phyloP scores from a whole-genome alignment of 139 green algal genomes.

The Chloropicon primus region DNA sequence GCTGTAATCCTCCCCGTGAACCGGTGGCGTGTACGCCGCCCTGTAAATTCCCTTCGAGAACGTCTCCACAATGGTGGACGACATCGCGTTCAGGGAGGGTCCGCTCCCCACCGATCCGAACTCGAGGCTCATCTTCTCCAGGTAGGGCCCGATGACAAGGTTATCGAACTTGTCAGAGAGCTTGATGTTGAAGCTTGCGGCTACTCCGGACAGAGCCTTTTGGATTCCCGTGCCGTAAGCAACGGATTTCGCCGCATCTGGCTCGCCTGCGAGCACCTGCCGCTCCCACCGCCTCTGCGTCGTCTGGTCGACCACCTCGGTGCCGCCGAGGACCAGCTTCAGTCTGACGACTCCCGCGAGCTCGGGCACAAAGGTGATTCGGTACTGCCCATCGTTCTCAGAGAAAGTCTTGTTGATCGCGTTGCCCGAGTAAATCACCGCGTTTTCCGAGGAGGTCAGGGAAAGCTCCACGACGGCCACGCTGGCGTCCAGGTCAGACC shows the following conservation, averaged over 20 bases:
- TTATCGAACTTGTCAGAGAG: background rate
- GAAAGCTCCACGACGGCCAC: background rate
- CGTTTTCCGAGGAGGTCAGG: background rate
- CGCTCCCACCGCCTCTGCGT: background rate
- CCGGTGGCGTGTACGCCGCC: background rate
- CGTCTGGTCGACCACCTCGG: background rate
- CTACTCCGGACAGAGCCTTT: background rate
- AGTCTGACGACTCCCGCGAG: background rate
- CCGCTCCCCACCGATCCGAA: background rate
- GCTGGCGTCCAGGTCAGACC: background rate
- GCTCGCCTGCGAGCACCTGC: background rate
- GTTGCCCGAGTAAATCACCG: background rate
- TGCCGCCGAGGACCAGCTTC: background rate
- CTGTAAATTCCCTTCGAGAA: background rate
- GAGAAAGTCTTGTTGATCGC: background rate
- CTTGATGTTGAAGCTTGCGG: background rate
- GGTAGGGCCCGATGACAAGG: background rate
- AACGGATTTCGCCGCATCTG: background rate
- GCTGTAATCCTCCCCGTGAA: conserved; percentile 1
- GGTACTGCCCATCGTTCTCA: background rate
- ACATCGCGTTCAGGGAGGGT: background rate
- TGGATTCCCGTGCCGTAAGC: background rate
- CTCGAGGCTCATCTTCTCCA: background rate
- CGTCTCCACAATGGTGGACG: background rate
- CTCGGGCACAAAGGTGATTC: background rate